These are phyloP conservation scores for Mycena polygramma DNA, from an alignment of 768 basidiomycete genomes.

Conservation along the genomic window DNA sequence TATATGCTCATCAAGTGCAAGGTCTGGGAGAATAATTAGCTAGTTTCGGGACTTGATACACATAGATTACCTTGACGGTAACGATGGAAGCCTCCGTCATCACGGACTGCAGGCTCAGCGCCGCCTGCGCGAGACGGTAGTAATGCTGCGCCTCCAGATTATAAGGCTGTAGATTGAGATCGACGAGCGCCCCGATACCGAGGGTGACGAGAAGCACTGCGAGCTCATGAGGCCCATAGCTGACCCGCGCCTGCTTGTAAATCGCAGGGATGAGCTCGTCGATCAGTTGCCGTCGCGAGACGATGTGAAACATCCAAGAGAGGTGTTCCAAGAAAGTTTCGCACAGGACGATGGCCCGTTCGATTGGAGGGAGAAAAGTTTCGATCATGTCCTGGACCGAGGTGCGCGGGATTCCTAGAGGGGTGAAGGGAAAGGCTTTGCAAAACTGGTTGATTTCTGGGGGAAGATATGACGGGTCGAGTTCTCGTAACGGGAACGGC, in stretches of 20 bases:
- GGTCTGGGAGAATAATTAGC: slow-evolving; percentile 44
- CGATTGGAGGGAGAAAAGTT: slow-evolving; percentile 58
- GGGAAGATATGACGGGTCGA: slow-evolving; percentile 60
- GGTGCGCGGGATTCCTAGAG: slow-evolving; percentile 48
- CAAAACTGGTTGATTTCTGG: slow-evolving; percentile 58
- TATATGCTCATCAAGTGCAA: slow-evolving; percentile 68
- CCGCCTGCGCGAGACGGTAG: slow-evolving; percentile 60
- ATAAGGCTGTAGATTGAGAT: slow-evolving; percentile 59
- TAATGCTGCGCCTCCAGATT: slow-evolving; percentile 68
- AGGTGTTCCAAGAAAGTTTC: slow-evolving; percentile 63
- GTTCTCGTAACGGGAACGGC: slow-evolving; percentile 47
- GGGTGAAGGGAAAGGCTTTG: slow-evolving; percentile 61
- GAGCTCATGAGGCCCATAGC: slow-evolving; percentile 65
- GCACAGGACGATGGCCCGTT: slow-evolving; percentile 57
- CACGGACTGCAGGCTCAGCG: slow-evolving; percentile 60
- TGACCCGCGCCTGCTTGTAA: slow-evolving; percentile 52
- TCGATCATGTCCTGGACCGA: slow-evolving; percentile 58
- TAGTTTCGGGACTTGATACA: too few species aligned
- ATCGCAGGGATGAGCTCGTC: slow-evolving; percentile 61
- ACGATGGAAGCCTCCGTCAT: slow-evolving; percentile 59
- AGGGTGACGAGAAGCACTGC: slow-evolving; percentile 61
- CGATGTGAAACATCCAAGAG: slow-evolving; percentile 65
- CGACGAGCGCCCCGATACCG: slow-evolving; percentile 63
- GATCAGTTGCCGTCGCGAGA: slow-evolving; percentile 59
- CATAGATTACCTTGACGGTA: slow-evolving; percentile 54